Base-by-base conservation (phyloP, 495 filamentous ascomycete species). In the Xylaria curta region DNA sequence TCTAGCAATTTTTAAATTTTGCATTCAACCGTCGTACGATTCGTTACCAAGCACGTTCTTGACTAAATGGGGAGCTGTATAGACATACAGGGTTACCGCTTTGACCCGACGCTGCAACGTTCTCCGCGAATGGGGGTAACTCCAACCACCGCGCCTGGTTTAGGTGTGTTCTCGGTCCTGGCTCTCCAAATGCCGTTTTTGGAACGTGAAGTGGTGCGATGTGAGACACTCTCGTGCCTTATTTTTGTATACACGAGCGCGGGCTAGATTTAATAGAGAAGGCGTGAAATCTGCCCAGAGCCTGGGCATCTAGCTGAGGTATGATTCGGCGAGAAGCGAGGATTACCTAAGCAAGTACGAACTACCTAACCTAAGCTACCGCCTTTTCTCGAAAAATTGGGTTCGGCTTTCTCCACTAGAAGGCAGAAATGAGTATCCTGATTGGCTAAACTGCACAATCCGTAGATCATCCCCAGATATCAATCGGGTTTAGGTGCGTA, bases 291-390 rank as follows among this genome's bases (percentile, higher is more conserved):
- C 24, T 3, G 42, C 12, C 24, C 19, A 17, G 24, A 28, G 9
- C 12, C 49, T 19, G 51, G 51, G 4, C 21, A 28, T 15, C 1
- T 4, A n/a, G 3, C 54, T 31, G 8, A 28, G 19, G 17, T 2
- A 31, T 59, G 54, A 59, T 59, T 36, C 28, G 28, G 54, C 54
- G 28, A 36, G 54, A 28, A 58, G 19, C 28, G 54, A 59, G 28
- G 38, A 12, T 42, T 42, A 42, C 38, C 38, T 42, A 42, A 42
- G 38, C 9, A n/a, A n/a, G n/a, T n/a, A n/a, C n/a, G n/a, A n/a
- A n/a, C n/a, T n/a, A n/a, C n/a, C n/a, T n/a, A n/a, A n/a, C n/a
- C n/a, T n/a, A n/a, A n/a, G n/a, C n/a, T n/a, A n/a, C n/a, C n/a
- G n/a, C n/a, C n/a, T n/a, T n/a, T n/a, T n/a, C n/a, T n/a, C n/a